Evolutionary conservation across 2,329 filamentous ascomycete species (phyloP).

Genomic region (Penicillium sp.): DNA sequence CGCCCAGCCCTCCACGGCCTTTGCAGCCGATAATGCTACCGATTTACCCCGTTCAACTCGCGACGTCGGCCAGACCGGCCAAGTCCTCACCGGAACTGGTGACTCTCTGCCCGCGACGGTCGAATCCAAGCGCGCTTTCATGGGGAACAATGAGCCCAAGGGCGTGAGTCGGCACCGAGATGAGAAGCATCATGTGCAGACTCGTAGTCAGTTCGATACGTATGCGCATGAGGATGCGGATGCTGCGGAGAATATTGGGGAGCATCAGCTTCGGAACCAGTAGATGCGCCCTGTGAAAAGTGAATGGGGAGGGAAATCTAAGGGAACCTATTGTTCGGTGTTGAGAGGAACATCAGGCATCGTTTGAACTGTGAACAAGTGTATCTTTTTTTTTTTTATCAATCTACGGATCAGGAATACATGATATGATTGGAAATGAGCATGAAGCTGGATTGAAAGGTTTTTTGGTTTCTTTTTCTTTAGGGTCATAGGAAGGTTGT

Average conservation of each 20-base stretch:
- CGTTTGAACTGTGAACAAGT: too few relatives aligned
- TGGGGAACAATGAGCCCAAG: constrained; percentile 28
- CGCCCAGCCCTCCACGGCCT: constrained; percentile 32
- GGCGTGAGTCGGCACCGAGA: constrained; percentile 35
- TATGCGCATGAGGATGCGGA: constrained; percentile 34
- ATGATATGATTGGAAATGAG: not conserved
- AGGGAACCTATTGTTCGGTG: too few relatives aligned
- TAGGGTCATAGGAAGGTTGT: not conserved
- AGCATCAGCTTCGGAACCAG: constrained; percentile 26
- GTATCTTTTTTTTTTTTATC: too few relatives aligned
- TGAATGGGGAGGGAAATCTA: too few relatives aligned
- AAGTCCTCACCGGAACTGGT: constrained; percentile 39
- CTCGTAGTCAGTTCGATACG: constrained; percentile 33
- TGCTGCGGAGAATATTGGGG: constrained; percentile 24
- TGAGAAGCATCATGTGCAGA: constrained; percentile 36
- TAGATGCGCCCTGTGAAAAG: not conserved
- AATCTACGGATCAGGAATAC: too few relatives aligned
- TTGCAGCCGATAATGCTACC: constrained; percentile 44
- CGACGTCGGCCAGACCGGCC: constrained; percentile 32
- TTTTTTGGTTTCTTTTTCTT: not conserved
- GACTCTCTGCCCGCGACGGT: constrained; percentile 33
- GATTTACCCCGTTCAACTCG: constrained; percentile 40
- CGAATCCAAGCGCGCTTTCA: constrained; percentile 31
- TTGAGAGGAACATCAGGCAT: too few relatives aligned
- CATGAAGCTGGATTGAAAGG: not conserved